phyloP scores from a whole-genome alignment of 768 basidiomycete genomes.

The Leccinum disarticulatum region DNA sequence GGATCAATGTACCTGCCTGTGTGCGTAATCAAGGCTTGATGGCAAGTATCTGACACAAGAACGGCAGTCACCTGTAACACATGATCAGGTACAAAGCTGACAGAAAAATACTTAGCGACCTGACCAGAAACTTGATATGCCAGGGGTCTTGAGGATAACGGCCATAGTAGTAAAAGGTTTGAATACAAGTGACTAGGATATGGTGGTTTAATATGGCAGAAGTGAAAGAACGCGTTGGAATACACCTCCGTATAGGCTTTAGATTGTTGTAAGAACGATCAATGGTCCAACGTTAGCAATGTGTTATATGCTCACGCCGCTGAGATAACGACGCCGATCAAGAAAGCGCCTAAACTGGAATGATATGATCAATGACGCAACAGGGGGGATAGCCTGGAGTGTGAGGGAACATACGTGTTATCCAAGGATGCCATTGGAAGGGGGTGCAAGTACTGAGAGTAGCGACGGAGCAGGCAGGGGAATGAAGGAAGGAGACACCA shows the following conservation, averaged over 20 bases:
- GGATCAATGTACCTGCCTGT: constrained; percentile 36
- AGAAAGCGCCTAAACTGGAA: constrained; percentile 51
- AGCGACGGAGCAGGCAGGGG: neutral
- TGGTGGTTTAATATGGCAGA: constrained; percentile 4
- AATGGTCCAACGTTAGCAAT: constrained; percentile 3
- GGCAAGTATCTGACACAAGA: constrained; percentile 53
- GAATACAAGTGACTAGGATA: constrained; percentile 52
- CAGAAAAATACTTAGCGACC: constrained; percentile 8
- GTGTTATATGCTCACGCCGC: constrained; percentile 41
- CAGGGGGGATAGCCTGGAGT: neutral
- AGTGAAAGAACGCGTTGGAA: constrained; percentile 1
- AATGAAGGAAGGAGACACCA: neutral
- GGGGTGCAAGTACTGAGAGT: neutral
- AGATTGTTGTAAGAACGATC: neutral
- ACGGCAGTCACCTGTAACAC: constrained; percentile 48
- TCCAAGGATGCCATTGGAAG: constrained; percentile 29
- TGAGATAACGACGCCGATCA: constrained; percentile 54
- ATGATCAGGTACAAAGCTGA: neutral
- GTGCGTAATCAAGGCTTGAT: constrained; percentile 59
- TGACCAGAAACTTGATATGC: constrained; percentile 49
- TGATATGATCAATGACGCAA: constrained; percentile 1
- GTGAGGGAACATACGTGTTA: constrained; percentile 35
- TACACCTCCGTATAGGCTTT: constrained; percentile 53
- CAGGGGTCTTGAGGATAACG: constrained; percentile 51
- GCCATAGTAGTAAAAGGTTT: constrained; percentile 56